phyloP scores from a whole-genome alignment of 306 rosid species.

The Urtica urens region DNA sequence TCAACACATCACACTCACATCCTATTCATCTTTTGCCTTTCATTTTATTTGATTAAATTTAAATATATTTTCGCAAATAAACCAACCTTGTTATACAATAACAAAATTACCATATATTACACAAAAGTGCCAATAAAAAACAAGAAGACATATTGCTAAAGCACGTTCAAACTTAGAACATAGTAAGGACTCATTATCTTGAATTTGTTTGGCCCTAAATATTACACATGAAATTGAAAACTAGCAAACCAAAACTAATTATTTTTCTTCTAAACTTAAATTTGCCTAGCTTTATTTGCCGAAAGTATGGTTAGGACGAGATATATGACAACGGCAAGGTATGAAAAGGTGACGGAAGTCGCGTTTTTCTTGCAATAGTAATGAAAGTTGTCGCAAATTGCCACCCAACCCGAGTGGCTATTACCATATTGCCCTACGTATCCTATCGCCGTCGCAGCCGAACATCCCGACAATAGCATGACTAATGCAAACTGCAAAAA shows the following conservation, averaged over 20 bases:
- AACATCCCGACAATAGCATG: slow-evolving; percentile 31
- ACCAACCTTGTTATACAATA: background rate
- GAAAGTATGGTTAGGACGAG: slow-evolving; percentile 29
- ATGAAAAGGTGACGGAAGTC: slow-evolving; percentile 31
- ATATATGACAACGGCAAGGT: slow-evolving; percentile 26
- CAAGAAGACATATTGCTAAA: background rate
- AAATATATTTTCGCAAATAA: background rate
- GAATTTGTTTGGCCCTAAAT: too few species aligned
- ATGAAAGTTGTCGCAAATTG: slow-evolving; percentile 33
- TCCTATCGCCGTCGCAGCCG: slow-evolving; percentile 40
- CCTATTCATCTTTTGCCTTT: too few species aligned
- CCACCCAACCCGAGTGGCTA: slow-evolving; percentile 35
- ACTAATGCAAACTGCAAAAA: slow-evolving; percentile 24
- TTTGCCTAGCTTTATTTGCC: slow-evolving; percentile 24
- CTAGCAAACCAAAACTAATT: background rate
- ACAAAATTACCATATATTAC: background rate
- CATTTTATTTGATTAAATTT: too few species aligned
- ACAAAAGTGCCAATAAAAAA: background rate
- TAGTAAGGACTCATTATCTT: too few species aligned
- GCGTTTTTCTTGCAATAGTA: slow-evolving; percentile 26
- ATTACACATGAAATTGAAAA: background rate
- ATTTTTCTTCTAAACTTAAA: slow-evolving; percentile 8
- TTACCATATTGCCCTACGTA: slow-evolving; percentile 42
- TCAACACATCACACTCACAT: too few species aligned
- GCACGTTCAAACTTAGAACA: too few species aligned